Conservation (phyloP, 2,329 filamentous ascomycete genomes). For the Diaporthe batatas region DNA sequence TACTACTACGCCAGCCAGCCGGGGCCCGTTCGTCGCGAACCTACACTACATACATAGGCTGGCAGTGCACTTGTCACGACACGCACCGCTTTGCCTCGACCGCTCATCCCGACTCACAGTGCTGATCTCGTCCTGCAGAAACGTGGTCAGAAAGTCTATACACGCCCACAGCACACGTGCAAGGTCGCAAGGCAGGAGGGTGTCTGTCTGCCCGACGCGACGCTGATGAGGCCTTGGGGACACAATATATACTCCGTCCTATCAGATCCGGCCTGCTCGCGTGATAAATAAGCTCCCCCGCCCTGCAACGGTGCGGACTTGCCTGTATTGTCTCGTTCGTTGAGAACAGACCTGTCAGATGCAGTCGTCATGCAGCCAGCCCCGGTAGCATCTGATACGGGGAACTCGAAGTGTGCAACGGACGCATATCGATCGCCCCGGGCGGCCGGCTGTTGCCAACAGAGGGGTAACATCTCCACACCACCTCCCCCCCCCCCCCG, state of each 20-base stretch:
- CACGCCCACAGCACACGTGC: not conserved
- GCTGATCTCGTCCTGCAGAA: conserved; percentile 11
- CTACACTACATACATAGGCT: not conserved
- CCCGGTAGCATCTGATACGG: conserved; percentile 40
- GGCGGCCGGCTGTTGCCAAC: conserved; percentile 6
- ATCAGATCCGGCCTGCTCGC: not conserved
- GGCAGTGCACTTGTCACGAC: not conserved
- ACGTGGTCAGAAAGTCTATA: conserved; percentile 11
- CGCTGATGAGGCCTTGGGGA: not conserved
- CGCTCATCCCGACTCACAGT: conserved; percentile 6
- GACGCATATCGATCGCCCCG: conserved; percentile 22
- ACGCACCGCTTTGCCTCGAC: not conserved
- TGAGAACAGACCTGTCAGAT: conserved; percentile 25
- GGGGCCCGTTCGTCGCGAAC: conserved; percentile 2
- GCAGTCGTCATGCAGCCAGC: conserved; percentile 28
- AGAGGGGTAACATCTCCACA: conserved; percentile 22
- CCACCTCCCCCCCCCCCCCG: not conserved
- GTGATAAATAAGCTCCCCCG: conserved; percentile 5
- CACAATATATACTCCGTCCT: not conserved
- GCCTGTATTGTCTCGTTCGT: not conserved
- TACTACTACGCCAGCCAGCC: not conserved
- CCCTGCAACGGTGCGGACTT: conserved; percentile 4
- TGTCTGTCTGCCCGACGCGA: not conserved
- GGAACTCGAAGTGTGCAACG: conserved; percentile 14
- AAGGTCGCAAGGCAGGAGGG: not conserved